A percentile compares a stretch with the other conserved stretches of the same genome.
Conservation (phyloP, 2,329 filamentous ascomycete species). For the Penicillium aurantiogriseum region DNA sequence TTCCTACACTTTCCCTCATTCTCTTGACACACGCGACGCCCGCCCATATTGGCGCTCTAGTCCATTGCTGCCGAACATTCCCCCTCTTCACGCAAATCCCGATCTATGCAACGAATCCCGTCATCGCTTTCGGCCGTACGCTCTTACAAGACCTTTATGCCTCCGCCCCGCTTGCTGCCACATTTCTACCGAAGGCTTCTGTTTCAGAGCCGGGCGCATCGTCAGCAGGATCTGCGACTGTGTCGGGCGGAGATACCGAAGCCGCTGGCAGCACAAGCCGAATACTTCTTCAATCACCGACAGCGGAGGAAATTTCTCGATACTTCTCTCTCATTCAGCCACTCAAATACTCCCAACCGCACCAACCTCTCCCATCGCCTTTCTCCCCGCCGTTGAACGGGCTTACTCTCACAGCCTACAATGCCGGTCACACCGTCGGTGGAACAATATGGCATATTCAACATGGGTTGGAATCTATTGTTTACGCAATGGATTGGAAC, state of each 20-base stretch:
- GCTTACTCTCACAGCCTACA: conserved; percentile 93
- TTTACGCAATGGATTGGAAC: conserved; percentile 98
- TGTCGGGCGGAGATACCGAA: conserved; percentile 33
- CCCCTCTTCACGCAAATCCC: conserved; percentile 89
- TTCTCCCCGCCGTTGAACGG: conserved; percentile 88
- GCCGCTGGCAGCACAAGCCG: conserved; percentile 30
- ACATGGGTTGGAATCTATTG: conserved; percentile 91
- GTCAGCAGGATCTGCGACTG: conserved; percentile 37
- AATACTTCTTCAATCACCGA: conserved; percentile 68
- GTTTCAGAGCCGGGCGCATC: conserved; percentile 59
- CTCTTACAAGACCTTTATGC: conserved; percentile 89
- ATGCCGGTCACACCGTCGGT: conserved; percentile 90
- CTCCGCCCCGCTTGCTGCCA: conserved; percentile 82
- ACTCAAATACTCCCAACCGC: conserved; percentile 94
- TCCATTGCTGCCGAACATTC: conserved; percentile 95
- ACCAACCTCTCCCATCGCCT: conserved; percentile 81
- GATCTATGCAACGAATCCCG: conserved; percentile 88
- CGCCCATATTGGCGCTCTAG: conserved; percentile 87
- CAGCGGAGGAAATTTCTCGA: conserved; percentile 80
- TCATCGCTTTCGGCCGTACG: conserved; percentile 88
- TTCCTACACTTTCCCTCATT: conserved; percentile 87
- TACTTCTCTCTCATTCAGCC: conserved; percentile 91
- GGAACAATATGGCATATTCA: conserved; percentile 99
- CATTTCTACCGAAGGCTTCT: conserved; percentile 70
- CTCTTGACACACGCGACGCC: conserved; percentile 92